phyloP scores from a whole-genome alignment of 148 eudicot genomes.

The Rheum nobile region DNA sequence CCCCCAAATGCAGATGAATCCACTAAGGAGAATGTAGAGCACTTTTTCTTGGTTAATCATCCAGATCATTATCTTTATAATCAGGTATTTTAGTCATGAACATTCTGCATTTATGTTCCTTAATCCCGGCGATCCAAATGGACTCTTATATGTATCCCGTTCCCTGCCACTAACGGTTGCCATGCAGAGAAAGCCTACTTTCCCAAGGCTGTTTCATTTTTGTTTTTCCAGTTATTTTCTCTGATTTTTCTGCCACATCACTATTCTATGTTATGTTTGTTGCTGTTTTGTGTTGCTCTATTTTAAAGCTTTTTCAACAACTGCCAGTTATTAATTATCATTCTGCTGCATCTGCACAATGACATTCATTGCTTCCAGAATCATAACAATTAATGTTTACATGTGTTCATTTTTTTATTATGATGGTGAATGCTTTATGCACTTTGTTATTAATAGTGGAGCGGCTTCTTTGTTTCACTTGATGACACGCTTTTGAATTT shows the following conservation, averaged over 20 bases:
- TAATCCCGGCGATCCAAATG: background rate
- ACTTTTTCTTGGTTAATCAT: constrained; percentile 92
- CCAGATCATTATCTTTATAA: constrained; percentile 85
- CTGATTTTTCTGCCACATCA: background rate
- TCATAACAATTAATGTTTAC: background rate
- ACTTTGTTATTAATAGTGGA: background rate
- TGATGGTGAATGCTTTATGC: background rate
- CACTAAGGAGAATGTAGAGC: constrained; percentile 80
- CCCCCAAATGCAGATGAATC: constrained; percentile 90
- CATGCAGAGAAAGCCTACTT: background rate
- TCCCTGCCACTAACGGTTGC: background rate
- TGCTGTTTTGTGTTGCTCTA: background rate
- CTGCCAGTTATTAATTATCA: background rate
- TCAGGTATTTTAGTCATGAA: constrained; percentile 39
- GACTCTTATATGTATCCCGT: background rate
- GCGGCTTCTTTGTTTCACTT: background rate
- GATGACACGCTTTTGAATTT: background rate
- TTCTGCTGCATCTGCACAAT: background rate
- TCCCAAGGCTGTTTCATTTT: background rate
- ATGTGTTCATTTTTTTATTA: background rate
- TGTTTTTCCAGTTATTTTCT: no score
- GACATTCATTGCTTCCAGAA: background rate
- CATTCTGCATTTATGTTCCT: background rate
- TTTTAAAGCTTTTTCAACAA: background rate
- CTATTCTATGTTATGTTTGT: no score